Conservation (phyloP, 2,329 filamentous ascomycete species). For the Exophiala viscosa region DNA sequence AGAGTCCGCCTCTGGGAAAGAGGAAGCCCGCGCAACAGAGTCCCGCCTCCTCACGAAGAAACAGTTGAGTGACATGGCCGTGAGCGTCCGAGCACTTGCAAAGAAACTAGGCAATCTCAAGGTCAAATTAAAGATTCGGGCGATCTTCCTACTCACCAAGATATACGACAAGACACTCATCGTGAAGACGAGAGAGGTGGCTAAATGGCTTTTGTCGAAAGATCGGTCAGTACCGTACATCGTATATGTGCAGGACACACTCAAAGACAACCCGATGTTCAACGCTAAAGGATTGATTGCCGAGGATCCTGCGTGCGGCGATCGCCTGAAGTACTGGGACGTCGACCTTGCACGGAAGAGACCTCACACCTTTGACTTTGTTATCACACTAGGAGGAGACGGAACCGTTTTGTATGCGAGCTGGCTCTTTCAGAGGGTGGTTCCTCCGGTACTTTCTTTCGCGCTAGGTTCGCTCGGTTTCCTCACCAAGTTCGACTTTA, state of each 20-base stretch:
- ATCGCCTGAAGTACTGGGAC: conserved; percentile 76
- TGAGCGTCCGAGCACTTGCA: conserved; percentile 86
- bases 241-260: conserved; percentile 75
- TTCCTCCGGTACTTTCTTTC: conserved; percentile 90
- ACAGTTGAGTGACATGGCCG: conserved; percentile 93
- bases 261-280: conserved; percentile 69
- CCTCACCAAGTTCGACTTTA: conserved; percentile 93
- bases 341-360: conserved; percentile 70
- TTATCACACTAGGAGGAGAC: conserved; percentile 86
- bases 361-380: conserved; percentile 89
- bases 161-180: conserved; percentile 81
- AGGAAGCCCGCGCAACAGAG: conserved; percentile 45
- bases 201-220: conserved; percentile 73
- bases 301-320: conserved; percentile 53
- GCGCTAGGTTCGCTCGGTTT: conserved; percentile 92
- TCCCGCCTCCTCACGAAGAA: conserved; percentile 87
- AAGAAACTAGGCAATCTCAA: conserved; percentile 79
- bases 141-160: conserved; percentile 86
- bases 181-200: conserved; percentile 69
- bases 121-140: conserved; percentile 74
- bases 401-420: conserved; percentile 94
- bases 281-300: conserved; percentile 65
- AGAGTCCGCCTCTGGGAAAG: conserved; percentile 20
- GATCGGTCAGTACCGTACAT: conserved; percentile 66
- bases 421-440: conserved; percentile 93